Evolutionary conservation across 2,329 filamentous ascomycete genomes (phyloP), one percentile per base, ranked within the genome.

Genomic region (Colletotrichum shisoi): DNA sequence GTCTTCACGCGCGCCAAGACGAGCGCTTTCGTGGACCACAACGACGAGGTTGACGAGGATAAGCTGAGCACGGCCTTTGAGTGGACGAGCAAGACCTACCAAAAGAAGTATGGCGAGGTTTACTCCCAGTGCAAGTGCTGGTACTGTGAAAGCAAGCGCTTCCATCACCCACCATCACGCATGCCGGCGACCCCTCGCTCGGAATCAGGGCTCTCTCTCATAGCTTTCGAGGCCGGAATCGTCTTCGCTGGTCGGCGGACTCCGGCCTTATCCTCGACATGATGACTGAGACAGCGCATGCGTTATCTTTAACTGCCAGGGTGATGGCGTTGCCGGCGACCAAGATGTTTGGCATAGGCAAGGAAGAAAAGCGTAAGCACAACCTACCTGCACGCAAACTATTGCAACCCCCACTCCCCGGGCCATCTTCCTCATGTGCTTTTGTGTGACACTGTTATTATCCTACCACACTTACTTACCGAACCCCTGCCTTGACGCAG

Each of bases 1-100:
- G 68, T 73, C 17, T 88, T 84, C 75, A 88, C 84, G 9, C 72
- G 82, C 4, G 53, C 58, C 1, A 74, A 76, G 42, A 84, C 82
- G 3, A 63, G 63, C 2, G 84, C 82, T 51, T 91, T 92, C 73
- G 84, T 93, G 72, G 88, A 93, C 74, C 92, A 96, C 73, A 90
- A 95, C 76, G 92, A 96, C 80, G 94, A 94, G 77, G 87, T 96
- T 37, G 87, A 89, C 53, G 89, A 93, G 72, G 80, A 79, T 13
- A 83, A 82, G 54, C 83, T 95, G 9, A 85, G 85, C 62, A 79
- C 80, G 1, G 81, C 82, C 17, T 93, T 93, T 72, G 85, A 87
- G 73, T 91, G 87, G 85, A 93, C 91, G 0, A 85, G 82, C 73
- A 88, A 87, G 70, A 79, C 76, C 3, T 93, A 92, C 77, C 85